Percentiles rank a stretch among this genome's conserved stretches.
Evolutionary conservation across 164 flowering plant species (phyloP).

Genomic region (Magnolia officinalis): DNA sequence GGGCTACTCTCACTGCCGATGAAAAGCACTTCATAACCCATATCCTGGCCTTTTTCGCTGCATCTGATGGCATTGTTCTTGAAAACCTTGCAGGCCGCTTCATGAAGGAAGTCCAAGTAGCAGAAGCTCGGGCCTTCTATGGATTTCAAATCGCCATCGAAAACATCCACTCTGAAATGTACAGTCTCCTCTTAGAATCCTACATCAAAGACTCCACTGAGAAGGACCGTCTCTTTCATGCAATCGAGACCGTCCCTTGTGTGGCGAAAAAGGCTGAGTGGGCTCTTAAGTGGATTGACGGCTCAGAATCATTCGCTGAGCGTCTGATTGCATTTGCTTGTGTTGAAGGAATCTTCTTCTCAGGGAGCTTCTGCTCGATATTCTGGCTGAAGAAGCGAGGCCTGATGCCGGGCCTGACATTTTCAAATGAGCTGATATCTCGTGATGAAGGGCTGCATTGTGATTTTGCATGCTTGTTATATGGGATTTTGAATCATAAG

Average conservation of each 20-base stretch:
- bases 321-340: conserved; percentile 80
- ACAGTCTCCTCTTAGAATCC: conserved; percentile 62
- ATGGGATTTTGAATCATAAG: conserved; percentile 41
- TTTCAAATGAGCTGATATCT: conserved; percentile 71
- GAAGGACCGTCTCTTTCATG: conserved; percentile 56
- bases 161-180: conserved; percentile 94
- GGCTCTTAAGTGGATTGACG: conserved; percentile 83
- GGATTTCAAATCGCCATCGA: conserved; percentile 93
- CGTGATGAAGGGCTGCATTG: conserved; percentile 42
- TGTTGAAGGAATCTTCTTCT: conserved; percentile 91
- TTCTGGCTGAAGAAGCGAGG: conserved; percentile 92
- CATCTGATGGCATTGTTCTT: conserved; percentile 86
- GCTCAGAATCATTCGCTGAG: conserved; percentile 71
- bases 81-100: conserved; percentile 82
- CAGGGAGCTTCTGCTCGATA: conserved; percentile 81
- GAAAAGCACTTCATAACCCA: conserved; percentile 78
- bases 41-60: conserved; percentile 93
- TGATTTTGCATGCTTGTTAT: conserved; percentile 80
- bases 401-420: conserved; percentile 80
- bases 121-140: conserved; percentile 87
- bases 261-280: conserved; percentile 75
- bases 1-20: conserved; percentile 35
- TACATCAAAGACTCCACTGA: conserved; percentile 63
- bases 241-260: conserved; percentile 77
- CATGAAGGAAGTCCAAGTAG: conserved; percentile 79